Evolutionary conservation across 2,329 filamentous ascomycete genomes (phyloP), one percentile per base, ranked within the genome.

Genomic region (Paraconiothyrium brasiliense): DNA sequence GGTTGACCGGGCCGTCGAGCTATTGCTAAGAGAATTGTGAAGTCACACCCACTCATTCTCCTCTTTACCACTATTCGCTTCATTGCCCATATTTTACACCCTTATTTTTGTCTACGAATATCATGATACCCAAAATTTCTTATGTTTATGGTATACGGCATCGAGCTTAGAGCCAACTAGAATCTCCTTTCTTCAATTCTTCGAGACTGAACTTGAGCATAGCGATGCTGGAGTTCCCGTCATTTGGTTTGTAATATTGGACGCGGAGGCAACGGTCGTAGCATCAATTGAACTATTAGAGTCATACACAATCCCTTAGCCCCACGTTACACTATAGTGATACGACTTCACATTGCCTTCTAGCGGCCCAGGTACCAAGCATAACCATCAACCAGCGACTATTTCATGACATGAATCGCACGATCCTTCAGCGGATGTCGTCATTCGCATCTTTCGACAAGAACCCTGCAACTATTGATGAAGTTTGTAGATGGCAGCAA

Each of bases 1-100:
- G 59, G 80, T 86, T 10, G 82, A 87, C 67, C 81, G 83, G 4
- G 87, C 87, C 0, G 83, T 89, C 24, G 83, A 86, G 60, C 69
- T 87, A 59, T 75, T 90, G 63, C 69, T 86, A 20, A 74, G 67
- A 77, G 58, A 61, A 37, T 44, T 52, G 49, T 58, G 34, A 20
- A 20, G 32, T 24, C 48, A 8, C 43, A 46, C 20, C 43, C 8
- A 24, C 47, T 56, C 44, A 10, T 30, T 30, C 16, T 30, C 41
- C 52, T 41, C 14, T 44, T 56, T 14, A 16, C 7, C 48, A 39
- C 48, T 52, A 20, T 52, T 41, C 49, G 7, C n/a, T 52, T 52
- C 34, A 3, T 39, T 30, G 37, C 13, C 35, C 6, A 54, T 54
- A 43, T n/a, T 44, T 30, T 54, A 30, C 32, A 54, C 5, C 51